These are phyloP conservation scores for Cladosporium sp. DNA, from an alignment of 2,329 filamentous ascomycete species.

Conservation along the genomic window DNA sequence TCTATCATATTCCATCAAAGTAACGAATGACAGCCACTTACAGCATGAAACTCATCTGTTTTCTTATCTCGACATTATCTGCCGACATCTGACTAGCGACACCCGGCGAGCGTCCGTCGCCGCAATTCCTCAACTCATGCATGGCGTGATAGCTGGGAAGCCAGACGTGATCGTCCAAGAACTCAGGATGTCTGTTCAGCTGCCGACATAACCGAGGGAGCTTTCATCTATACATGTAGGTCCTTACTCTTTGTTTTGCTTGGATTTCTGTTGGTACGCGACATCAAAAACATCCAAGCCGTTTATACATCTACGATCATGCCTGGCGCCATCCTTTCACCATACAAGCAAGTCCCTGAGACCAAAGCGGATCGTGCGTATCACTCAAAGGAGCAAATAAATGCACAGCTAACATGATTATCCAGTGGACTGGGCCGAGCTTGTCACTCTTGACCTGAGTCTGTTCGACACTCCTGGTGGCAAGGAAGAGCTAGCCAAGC, in stretches of 20 bases:
- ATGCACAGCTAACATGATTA: background rate
- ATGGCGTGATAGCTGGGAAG: slow-evolving; percentile 11
- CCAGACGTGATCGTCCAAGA: background rate
- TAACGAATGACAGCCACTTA: too few relatives aligned
- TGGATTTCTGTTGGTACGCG: background rate
- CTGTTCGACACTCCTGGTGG: slow-evolving; percentile 51
- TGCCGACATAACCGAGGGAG: background rate
- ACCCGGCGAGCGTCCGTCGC: slow-evolving; percentile 1
- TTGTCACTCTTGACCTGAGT: slow-evolving; percentile 54
- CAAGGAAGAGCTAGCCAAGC: slow-evolving; percentile 50
- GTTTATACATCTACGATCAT: background rate
- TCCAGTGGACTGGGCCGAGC: slow-evolving; percentile 47
- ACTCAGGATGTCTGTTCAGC: background rate
- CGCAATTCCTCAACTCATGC: background rate
- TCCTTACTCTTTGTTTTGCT: background rate
- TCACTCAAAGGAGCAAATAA: slow-evolving; percentile 6
- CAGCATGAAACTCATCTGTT: too few relatives aligned
- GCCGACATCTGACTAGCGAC: background rate
- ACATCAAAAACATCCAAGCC: background rate
- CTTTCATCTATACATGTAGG: background rate
- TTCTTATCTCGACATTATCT: background rate
- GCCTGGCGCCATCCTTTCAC: slow-evolving; percentile 13
- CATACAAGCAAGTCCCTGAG: slow-evolving; percentile 30
- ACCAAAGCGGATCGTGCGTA: slow-evolving; percentile 25
- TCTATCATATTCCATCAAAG: too few relatives aligned